These are phyloP conservation scores for Psilocybe subaeruginosa DNA, from an alignment of 768 basidiomycete genomes.

Conservation along the genomic window DNA sequence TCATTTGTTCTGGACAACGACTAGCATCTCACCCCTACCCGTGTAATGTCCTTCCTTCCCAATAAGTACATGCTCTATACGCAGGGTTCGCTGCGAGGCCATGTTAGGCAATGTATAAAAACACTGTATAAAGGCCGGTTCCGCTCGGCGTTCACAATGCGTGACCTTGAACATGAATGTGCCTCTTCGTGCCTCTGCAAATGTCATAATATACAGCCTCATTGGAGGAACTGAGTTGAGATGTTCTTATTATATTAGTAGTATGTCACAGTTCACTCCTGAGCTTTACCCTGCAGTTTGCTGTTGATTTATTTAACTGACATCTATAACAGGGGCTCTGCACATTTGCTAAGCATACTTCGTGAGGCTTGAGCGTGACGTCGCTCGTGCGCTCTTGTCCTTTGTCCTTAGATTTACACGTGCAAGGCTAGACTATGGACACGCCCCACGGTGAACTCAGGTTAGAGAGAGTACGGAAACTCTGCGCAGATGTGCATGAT, in stretches of 20 bases:
- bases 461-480: background rate
- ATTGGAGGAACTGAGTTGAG: background rate
- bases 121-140: conserved; percentile 7
- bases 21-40: background rate
- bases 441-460: background rate
- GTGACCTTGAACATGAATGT: background rate
- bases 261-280: too few relatives aligned
- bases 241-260: too few relatives aligned
- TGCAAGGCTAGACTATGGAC: background rate
- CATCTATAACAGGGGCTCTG: background rate
- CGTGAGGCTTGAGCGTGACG: background rate
- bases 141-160: conserved; percentile 8
- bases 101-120: background rate
- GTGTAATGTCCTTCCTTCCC: background rate
- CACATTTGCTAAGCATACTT: background rate
- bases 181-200: background rate
- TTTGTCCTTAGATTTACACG: background rate
- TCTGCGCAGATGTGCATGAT: background rate
- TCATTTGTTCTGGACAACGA: background rate
- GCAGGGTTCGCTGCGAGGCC: background rate
- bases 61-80: background rate
- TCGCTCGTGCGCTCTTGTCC: background rate
- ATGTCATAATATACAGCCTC: background rate
- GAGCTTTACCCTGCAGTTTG: too few relatives aligned
- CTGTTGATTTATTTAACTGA: too few relatives aligned